Percentiles rank a stretch among this genome's conserved stretches.
Conservation (phyloP, 2,329 filamentous ascomycete species). For the Aspergillus quadricinctus region DNA sequence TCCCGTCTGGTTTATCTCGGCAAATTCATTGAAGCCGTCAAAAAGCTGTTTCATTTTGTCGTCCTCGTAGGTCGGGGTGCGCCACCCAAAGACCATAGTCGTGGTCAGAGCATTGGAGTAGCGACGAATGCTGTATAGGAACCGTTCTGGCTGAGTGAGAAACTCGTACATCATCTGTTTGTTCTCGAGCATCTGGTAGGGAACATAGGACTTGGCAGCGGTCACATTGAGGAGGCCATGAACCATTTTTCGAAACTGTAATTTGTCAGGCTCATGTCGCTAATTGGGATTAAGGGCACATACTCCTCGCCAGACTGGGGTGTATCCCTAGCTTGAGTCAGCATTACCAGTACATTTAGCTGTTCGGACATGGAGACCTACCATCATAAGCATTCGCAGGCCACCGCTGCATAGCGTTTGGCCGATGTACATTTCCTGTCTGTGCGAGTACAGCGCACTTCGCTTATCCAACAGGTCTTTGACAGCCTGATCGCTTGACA, state of each 20-base stretch:
- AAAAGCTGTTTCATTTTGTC: constrained; percentile 43
- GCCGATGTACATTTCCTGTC: constrained; percentile 45
- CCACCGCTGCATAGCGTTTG: constrained; percentile 28
- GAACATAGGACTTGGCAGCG: constrained; percentile 47
- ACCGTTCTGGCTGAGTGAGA: constrained; percentile 41
- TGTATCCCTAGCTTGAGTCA: constrained; percentile 18
- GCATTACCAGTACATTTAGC: neutral
- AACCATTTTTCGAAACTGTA: constrained; percentile 29
- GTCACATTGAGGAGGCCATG: constrained; percentile 48
- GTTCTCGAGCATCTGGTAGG: constrained; percentile 55
- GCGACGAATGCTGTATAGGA: constrained; percentile 44
- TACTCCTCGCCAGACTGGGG: constrained; percentile 23
- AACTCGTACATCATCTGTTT: constrained; percentile 50
- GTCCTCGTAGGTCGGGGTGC: constrained; percentile 40
- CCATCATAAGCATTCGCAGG: constrained; percentile 30
- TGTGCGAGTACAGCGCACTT: constrained; percentile 48
- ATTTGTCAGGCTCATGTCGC: neutral
- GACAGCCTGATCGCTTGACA: constrained; percentile 44
- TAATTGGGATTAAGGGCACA: neutral
- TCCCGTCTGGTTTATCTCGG: constrained; percentile 39
- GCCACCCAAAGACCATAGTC: constrained; percentile 48
- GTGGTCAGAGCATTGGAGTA: constrained; percentile 49
- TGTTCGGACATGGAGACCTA: constrained; percentile 1
- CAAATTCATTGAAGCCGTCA: constrained; percentile 40
- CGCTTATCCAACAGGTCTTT: constrained; percentile 52